A percentile compares a stretch with the other conserved stretches of the same genome.
Conservation (phyloP, 768 basidiomycete genomes). For the Macrolepiota dolichaula region DNA sequence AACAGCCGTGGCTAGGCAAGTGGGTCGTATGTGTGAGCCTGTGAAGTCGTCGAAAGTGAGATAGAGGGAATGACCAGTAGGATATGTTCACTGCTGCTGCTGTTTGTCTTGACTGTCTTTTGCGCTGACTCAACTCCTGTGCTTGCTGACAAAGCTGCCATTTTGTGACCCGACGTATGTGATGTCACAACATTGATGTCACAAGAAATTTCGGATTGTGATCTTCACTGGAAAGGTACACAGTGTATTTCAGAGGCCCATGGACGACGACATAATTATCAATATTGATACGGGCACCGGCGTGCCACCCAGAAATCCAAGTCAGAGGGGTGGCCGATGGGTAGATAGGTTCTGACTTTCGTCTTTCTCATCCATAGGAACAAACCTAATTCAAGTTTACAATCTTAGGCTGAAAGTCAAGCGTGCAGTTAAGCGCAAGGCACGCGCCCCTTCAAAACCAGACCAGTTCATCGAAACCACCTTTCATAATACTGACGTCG, state of each 20-base stretch:
- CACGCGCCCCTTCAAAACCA: constrained; percentile 21
- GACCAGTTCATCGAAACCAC: background rate
- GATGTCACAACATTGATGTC: background rate
- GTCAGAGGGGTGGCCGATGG: constrained; percentile 67
- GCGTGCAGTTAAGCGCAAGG: constrained; percentile 62
- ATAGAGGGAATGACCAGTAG: background rate
- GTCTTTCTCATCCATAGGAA: background rate
- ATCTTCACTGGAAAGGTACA: background rate
- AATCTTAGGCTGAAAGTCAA: constrained; percentile 67
- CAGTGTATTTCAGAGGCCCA: background rate
- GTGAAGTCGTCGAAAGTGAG: background rate
- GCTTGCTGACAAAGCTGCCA: constrained; percentile 10
- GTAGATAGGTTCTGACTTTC: constrained; percentile 58
- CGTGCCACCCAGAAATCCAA: constrained; percentile 22
- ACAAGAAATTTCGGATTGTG: background rate
- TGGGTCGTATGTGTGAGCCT: background rate
- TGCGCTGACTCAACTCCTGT: constrained; percentile 7
- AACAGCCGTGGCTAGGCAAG: background rate
- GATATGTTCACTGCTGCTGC: background rate
- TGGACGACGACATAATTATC: constrained; percentile 76
- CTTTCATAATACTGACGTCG: constrained; percentile 15
- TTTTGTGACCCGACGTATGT: background rate
- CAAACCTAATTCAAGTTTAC: constrained; percentile 15
- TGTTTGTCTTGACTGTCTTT: constrained; percentile 10
- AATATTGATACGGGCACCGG: constrained; percentile 54